Conservation (phyloP, 805 yeast species). For the Kregervanrija delftensis region DNA sequence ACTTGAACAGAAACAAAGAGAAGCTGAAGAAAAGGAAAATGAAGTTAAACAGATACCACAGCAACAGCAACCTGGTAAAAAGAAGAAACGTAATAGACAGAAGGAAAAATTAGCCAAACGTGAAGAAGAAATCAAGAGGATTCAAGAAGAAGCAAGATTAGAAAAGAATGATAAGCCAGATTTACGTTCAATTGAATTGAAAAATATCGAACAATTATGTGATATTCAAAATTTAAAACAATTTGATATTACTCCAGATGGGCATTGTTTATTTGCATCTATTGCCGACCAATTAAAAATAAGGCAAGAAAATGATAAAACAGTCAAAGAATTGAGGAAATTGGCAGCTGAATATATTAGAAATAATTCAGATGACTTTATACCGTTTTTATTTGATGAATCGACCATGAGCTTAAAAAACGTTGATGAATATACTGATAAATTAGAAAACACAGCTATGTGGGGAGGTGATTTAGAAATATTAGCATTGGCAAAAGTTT, state of each 20-base stretch:
- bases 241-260: slow-evolving; percentile 80
- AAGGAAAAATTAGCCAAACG: slow-evolving; percentile 76
- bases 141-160: slow-evolving; percentile 57
- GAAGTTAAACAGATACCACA: not conserved
- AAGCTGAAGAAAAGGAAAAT: slow-evolving; percentile 7
- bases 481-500: slow-evolving; percentile 68
- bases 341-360: slow-evolving; percentile 63
- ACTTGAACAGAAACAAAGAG: slow-evolving; percentile 22
- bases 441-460: slow-evolving; percentile 68
- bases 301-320: slow-evolving; percentile 38
- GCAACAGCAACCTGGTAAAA: slow-evolving; percentile 4
- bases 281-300: slow-evolving; percentile 65
- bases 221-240: slow-evolving; percentile 40
- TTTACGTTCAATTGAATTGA: slow-evolving; percentile 63
- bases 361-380: slow-evolving; percentile 57
- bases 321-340: slow-evolving; percentile 51
- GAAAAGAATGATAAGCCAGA: slow-evolving; percentile 70
- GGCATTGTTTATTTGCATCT: slow-evolving; percentile 88
- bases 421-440: slow-evolving; percentile 59
- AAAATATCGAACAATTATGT: slow-evolving; percentile 52
- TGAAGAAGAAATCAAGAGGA: slow-evolving; percentile 56
- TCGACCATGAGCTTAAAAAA: slow-evolving; percentile 56
- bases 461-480: slow-evolving; percentile 98
- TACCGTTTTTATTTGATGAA: slow-evolving; percentile 82
- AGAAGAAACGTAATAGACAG: slow-evolving; percentile 63